Percentiles rank a stretch among this genome's conserved stretches.
Conservation (phyloP, 495 filamentous ascomycete species). For the Tuber magnatum region DNA sequence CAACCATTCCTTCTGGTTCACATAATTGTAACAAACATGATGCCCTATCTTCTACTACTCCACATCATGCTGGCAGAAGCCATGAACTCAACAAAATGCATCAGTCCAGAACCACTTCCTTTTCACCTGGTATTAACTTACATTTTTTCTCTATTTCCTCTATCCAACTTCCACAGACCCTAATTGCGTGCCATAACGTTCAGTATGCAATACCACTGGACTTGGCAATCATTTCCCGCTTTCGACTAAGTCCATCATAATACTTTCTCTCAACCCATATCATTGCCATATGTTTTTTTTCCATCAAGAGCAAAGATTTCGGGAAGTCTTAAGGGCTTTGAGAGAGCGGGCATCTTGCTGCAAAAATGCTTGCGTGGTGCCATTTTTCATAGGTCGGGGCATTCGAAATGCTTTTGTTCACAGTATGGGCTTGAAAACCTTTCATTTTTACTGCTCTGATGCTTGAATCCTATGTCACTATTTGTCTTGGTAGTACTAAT, state of each 20-base stretch:
- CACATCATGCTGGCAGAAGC: not conserved
- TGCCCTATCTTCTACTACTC: not conserved
- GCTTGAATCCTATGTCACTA: too few relatives aligned
- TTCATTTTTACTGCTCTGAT: too few relatives aligned
- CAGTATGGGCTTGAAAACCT: too few relatives aligned
- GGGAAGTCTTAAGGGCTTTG: not conserved
- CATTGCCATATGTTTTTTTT: conserved; percentile 11
- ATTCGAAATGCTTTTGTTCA: too few relatives aligned
- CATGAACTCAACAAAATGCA: too few relatives aligned
- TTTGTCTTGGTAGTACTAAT: too few relatives aligned
- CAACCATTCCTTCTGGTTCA: too few relatives aligned
- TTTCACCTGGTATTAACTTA: conserved; percentile 1
- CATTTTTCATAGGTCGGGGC: too few relatives aligned
- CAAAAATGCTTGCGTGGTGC: too few relatives aligned
- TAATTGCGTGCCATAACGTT: conserved; percentile 1
- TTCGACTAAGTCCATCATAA: not conserved
- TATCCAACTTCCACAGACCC: not conserved
- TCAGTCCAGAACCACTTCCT: not conserved
- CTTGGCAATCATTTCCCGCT: not conserved
- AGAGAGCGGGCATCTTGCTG: not conserved
- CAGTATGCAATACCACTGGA: too few relatives aligned
- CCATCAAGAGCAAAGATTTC: conserved; percentile 1
- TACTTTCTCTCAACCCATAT: conserved; percentile 1
- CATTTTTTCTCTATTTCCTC: not conserved
- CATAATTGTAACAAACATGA: too few relatives aligned